Conservation (phyloP, 306 rosid species). For the Biancaea sappan region DNA sequence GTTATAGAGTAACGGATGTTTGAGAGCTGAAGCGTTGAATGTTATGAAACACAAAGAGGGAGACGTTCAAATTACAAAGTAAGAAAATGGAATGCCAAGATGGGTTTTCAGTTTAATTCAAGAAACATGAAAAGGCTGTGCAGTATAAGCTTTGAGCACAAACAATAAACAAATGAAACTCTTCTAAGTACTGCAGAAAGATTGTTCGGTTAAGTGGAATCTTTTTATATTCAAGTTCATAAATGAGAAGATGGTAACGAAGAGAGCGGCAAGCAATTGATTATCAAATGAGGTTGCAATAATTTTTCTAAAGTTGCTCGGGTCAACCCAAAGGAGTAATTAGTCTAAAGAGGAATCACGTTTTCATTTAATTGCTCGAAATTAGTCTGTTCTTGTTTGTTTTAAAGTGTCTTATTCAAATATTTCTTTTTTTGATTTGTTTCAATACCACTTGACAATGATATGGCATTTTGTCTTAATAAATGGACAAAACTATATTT, state of each 20-base stretch:
- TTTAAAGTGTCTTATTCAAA: too few relatives aligned
- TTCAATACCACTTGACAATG: too few relatives aligned
- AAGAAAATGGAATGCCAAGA: slow-evolving; percentile 8
- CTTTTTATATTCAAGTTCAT: slow-evolving; percentile 29
- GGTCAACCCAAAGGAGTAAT: too few relatives aligned
- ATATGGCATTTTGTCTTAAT: too few relatives aligned
- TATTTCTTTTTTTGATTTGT: too few relatives aligned
- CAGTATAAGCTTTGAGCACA: neutral
- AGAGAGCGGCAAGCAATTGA: slow-evolving; percentile 38
- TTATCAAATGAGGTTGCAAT: neutral
- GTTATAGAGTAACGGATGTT: slow-evolving; percentile 36
- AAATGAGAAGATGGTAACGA: slow-evolving; percentile 34
- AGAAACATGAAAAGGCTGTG: slow-evolving; percentile 45
- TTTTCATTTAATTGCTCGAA: too few relatives aligned
- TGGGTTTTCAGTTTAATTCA: slow-evolving; percentile 29
- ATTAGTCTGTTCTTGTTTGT: too few relatives aligned
- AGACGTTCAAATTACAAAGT: slow-evolving; percentile 23
- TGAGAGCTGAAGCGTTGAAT: slow-evolving; percentile 42
- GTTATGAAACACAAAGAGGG: slow-evolving; percentile 13
- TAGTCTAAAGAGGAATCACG: too few relatives aligned
- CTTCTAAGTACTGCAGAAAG: slow-evolving; percentile 35
- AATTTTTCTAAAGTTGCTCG: neutral
- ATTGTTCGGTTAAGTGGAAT: slow-evolving; percentile 32
- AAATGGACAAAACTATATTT: too few relatives aligned
- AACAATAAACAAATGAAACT: slow-evolving; percentile 25